A percentile compares a stretch with the other conserved stretches of the same genome.
These are phyloP conservation scores for Sphagnum tenellum DNA, from an alignment of 225 moss, liverwort and hornwort genomes.

Conservation along the genomic window DNA sequence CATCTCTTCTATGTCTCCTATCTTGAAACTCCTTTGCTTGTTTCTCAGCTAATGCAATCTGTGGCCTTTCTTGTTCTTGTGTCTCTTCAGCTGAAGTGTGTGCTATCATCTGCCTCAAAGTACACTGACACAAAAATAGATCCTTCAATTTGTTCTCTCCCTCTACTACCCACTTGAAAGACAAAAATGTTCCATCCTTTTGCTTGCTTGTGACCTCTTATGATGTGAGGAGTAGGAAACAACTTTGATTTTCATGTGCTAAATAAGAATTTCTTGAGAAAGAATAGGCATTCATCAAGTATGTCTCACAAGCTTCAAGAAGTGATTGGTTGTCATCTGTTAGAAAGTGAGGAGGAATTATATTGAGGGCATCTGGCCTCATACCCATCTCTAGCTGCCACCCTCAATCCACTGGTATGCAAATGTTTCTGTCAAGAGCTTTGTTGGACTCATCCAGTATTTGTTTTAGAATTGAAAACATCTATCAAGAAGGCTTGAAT, in stretches of 20 bases:
- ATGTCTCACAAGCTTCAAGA: slow-evolving; percentile 32
- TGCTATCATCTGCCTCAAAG: slow-evolving; percentile 6
- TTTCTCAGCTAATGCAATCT: slow-evolving; percentile 19
- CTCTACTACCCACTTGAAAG: no score
- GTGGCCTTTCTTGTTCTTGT: neutral
- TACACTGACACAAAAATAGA: no score
- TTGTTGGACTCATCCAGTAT: no score
- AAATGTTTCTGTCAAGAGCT: no score
- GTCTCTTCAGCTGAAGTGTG: slow-evolving; percentile 14
- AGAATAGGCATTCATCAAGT: slow-evolving; percentile 35
- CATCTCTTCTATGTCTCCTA: slow-evolving; percentile 17
- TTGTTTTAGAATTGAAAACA: no score
- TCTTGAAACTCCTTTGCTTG: slow-evolving; percentile 35
- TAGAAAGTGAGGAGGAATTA: slow-evolving; percentile 63
- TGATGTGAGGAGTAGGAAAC: no score
- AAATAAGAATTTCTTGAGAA: no score
- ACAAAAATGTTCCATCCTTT: no score
- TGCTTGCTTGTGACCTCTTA: no score
- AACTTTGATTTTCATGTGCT: no score
- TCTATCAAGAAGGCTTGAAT: no score
- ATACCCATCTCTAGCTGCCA: slow-evolving; percentile 51
- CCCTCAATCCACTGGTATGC: neutral
- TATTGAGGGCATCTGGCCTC: slow-evolving; percentile 42
- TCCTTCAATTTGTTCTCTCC: no score
- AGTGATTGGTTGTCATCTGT: slow-evolving; percentile 51